phyloP scores from a whole-genome alignment of 2,329 filamentous ascomycete genomes.

The Fusarium anthophilum region DNA sequence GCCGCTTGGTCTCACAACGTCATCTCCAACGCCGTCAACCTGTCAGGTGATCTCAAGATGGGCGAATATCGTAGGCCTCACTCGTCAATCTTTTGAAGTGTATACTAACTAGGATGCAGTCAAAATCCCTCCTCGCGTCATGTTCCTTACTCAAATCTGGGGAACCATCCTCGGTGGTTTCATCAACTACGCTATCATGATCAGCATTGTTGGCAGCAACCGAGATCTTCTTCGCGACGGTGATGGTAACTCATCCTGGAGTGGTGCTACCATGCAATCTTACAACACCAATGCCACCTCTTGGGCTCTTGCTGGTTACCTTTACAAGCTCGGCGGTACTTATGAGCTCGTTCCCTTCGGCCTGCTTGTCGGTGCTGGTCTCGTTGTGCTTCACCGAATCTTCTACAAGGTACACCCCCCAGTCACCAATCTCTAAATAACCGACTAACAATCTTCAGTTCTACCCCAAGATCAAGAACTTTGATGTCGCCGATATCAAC shows the following conservation, averaged over 20 bases:
- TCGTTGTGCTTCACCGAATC: constrained; percentile 56
- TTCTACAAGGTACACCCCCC: constrained; percentile 54
- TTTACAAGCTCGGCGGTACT: constrained; percentile 57
- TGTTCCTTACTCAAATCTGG: constrained; percentile 66
- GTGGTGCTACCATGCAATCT: constrained; percentile 60
- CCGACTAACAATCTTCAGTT: constrained; percentile 47
- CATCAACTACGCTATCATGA: constrained; percentile 66
- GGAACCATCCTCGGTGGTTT: constrained; percentile 64
- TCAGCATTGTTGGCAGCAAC: constrained; percentile 59
- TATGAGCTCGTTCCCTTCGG: constrained; percentile 62
- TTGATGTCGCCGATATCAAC: constrained; percentile 58
- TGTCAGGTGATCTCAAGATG: constrained; percentile 65
- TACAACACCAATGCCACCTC: constrained; percentile 59
- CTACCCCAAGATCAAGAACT: constrained; percentile 55
- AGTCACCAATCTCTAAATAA: background rate
- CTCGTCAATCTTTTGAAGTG: accelerated
- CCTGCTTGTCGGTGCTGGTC: constrained; percentile 56
- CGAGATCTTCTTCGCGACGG: constrained; percentile 56
- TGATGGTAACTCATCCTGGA: constrained; percentile 62
- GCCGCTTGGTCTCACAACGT: constrained; percentile 68
- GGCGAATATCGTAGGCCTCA: constrained; percentile 62
- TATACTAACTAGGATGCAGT: constrained; percentile 43
- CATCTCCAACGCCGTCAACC: constrained; percentile 59
- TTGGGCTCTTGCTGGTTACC: constrained; percentile 62
- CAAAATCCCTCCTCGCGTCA: constrained; percentile 64